These are phyloP conservation scores for Colletotrichum sp. DNA, from an alignment of 2,329 filamentous ascomycete genomes.

Conservation along the genomic window DNA sequence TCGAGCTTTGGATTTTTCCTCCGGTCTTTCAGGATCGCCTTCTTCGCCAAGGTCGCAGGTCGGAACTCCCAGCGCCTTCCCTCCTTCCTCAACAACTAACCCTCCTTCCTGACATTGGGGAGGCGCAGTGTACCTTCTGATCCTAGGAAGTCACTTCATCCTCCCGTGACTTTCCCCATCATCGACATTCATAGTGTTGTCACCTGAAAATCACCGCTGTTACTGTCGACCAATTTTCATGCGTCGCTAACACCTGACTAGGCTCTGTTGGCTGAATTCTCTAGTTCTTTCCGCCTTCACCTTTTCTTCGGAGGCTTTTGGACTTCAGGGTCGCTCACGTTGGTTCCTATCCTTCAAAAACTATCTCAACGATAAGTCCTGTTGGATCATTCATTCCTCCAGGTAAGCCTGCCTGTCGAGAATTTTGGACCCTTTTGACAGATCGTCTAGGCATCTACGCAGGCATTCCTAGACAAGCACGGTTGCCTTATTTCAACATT, in stretches of 20 bases:
- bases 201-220: background rate
- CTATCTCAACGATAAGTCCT: background rate
- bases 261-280: background rate
- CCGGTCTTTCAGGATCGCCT: background rate
- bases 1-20: background rate
- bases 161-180: background rate
- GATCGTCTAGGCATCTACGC: background rate
- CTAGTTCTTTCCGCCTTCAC: background rate
- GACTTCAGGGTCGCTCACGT: background rate
- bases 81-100: background rate
- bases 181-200: background rate
- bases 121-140: background rate
- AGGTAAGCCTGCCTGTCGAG: background rate
- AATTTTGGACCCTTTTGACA: background rate
- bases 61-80: background rate
- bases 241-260: background rate
- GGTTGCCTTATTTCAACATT: background rate
- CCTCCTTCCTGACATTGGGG: background rate
- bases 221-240: background rate
- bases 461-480: background rate
- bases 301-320: background rate
- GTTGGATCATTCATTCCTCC: background rate
- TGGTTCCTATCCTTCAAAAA: background rate
- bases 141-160: background rate
- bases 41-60: background rate